Base-by-base conservation (phyloP, 129 eudicot genomes). In the Logfia minima region DNA sequence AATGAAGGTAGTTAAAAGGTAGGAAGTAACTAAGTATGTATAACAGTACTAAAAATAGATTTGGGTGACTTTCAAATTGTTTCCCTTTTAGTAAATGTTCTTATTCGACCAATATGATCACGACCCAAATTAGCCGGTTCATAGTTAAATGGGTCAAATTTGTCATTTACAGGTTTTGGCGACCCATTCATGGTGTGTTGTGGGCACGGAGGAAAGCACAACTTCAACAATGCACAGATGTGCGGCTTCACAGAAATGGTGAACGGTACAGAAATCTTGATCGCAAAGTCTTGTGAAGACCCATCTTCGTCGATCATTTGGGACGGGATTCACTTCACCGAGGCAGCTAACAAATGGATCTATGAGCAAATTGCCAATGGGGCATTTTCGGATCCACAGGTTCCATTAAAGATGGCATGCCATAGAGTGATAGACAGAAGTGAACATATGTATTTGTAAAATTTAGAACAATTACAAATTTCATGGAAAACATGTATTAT, bases 281-380 rank as follows among this genome's bases (percentile, higher is more conserved):
- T 86, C 1, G 87, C 88, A 10, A 78, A 78, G 35, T 80, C 97
- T 39, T 92, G 97, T 81, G 66, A 79, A 66, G 83, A 92, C 64
- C 95, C 95, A 4, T 81, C 90, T 0, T 75, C 74, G 2, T 61
- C 85, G 74, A 75, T 91, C 45, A 75, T 21, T 71, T 89, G 97
- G 97, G 95, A 93, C 72, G 97, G 97, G 39, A 83, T 83, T 51
- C 98, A 90, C 85, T 93, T 81, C 81, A 87, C 97, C 0, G 90
- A 93, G 83, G 93, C 96, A 1, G 97, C 97, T 65, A 93, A 93
- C 77, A 84, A 77, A 68, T 93, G 96, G 98, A 86, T 93, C 18
- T 87, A 86, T 56, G 61, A 79, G 73, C 89, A 86, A 51, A 89
- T 93, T 77, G 86, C 74, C 4, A 63, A 77, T 39, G 95, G 92